These are phyloP conservation scores for Schizophyllum amplum DNA, from an alignment of 1,284 basidiomycete genomes.

Conservation along the genomic window DNA sequence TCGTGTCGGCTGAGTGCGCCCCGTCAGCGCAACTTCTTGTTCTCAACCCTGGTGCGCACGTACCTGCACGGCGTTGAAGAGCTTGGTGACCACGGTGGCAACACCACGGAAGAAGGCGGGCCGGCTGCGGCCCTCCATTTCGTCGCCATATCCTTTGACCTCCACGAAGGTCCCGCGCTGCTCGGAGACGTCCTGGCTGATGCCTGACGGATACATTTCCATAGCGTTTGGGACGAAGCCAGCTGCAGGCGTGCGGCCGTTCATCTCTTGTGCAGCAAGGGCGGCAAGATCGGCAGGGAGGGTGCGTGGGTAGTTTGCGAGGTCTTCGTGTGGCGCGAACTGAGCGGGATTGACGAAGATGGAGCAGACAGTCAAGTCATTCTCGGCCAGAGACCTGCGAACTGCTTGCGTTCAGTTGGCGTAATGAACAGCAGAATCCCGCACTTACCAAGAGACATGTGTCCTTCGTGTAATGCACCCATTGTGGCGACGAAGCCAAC, in stretches of 20 bases:
- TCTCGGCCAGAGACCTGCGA: conserved; percentile 62
- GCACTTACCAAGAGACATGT: conserved; percentile 78
- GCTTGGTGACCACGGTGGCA: conserved; percentile 90
- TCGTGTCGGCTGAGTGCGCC: conserved; percentile 62
- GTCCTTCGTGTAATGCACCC: conserved; percentile 94
- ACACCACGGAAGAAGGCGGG: conserved; percentile 96
- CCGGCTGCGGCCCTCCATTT: conserved; percentile 80
- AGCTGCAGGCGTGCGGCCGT: conserved; percentile 44
- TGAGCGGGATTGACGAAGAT: conserved; percentile 98
- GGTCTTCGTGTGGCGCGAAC: conserved; percentile 94
- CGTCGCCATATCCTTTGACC: conserved; percentile 78
- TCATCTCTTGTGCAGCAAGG: conserved; percentile 29
- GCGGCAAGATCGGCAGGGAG: conserved; percentile 55
- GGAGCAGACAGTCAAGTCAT: conserved; percentile 86
- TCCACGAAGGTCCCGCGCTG: conserved; percentile 91
- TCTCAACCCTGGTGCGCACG: conserved; percentile 12
- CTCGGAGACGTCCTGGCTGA: conserved; percentile 65
- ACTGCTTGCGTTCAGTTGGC: conserved; percentile 42
- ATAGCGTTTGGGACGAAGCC: conserved; percentile 72
- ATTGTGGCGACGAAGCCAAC: conserved; percentile 96
- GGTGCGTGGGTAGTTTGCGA: conserved; percentile 86
- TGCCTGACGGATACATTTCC: conserved; percentile 88
- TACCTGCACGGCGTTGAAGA: conserved; percentile 89
- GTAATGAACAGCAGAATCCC: conserved; percentile 10
- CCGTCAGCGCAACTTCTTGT: conserved; percentile 1